A percentile compares a stretch with the other conserved stretches of the same genome.
Conservation (phyloP, 2,329 filamentous ascomycete species). For the Botryotinia narcissicola region DNA sequence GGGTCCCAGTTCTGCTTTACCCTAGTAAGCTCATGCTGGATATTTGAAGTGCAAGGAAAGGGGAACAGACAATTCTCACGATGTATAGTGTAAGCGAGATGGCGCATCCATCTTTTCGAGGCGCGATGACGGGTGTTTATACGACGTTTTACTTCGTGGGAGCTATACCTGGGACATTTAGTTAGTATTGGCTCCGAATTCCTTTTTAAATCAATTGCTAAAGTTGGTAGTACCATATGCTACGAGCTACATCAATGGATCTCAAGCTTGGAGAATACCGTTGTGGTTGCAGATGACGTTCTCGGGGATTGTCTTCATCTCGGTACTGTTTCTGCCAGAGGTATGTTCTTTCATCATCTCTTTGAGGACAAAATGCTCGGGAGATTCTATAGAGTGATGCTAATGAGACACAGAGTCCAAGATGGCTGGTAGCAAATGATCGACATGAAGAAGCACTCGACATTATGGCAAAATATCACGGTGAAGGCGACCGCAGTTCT, state of each 20-base stretch:
- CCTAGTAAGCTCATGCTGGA: constrained; percentile 21
- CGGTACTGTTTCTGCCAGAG: constrained; percentile 53
- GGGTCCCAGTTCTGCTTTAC: constrained; percentile 18
- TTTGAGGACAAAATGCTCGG: accelerated
- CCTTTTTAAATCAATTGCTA: neutral
- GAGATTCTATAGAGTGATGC: accelerated
- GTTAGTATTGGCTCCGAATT: neutral
- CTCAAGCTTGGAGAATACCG: constrained; percentile 38
- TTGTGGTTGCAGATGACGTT: constrained; percentile 38
- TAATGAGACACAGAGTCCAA: constrained; percentile 38
- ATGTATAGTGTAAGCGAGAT: constrained; percentile 46
- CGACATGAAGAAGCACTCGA: constrained; percentile 54
- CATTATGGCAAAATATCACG: constrained; percentile 58
- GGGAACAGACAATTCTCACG: neutral
- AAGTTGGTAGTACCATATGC: constrained; percentile 12
- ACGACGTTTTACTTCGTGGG: constrained; percentile 32
- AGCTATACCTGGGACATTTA: constrained; percentile 27
- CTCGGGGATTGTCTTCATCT: constrained; percentile 33
- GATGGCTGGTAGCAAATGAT: constrained; percentile 56
- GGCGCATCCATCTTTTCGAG: constrained; percentile 45
- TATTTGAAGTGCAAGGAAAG: constrained; percentile 27
- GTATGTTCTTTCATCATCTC: constrained; percentile 31
- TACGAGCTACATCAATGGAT: constrained; percentile 16
- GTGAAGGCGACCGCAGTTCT: constrained; percentile 39
- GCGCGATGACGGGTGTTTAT: constrained; percentile 39